These are phyloP conservation scores for Lipomyces japonicus DNA, from an alignment of 805 yeast species.

Conservation along the genomic window DNA sequence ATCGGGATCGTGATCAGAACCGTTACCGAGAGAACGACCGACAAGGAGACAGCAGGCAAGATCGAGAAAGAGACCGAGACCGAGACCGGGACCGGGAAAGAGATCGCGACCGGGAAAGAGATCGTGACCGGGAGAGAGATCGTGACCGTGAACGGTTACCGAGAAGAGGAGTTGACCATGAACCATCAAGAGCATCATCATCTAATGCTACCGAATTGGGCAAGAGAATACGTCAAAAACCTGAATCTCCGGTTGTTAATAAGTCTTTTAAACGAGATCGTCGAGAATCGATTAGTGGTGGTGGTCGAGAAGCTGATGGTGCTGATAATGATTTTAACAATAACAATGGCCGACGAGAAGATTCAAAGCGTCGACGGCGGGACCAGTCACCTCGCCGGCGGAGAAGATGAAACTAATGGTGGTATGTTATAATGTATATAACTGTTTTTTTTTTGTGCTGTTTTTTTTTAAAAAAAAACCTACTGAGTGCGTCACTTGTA, in stretches of 20 bases:
- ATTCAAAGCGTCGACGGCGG: not conserved
- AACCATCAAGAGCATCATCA: too few species aligned
- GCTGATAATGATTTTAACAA: not conserved
- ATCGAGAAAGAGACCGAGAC: conserved; percentile 8
- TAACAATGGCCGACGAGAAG: not conserved
- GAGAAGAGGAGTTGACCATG: too few species aligned
- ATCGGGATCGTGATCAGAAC: not conserved
- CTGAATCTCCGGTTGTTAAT: too few species aligned
- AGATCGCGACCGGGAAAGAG: conserved; percentile 3
- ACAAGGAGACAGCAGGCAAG: not conserved
- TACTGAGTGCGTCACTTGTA: too few species aligned
- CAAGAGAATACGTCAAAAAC: not conserved
- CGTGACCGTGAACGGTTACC: too few species aligned
- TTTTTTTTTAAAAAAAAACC: too few species aligned
- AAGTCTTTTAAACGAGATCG: not conserved
- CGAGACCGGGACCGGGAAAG: not conserved
- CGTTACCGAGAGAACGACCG: not conserved
- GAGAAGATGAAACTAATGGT: too few species aligned
- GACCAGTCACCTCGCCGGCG: too few species aligned
- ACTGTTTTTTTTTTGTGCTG: too few species aligned
- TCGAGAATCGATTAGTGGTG: not conserved
- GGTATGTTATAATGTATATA: too few species aligned
- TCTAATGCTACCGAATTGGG: too few species aligned
- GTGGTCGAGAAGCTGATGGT: not conserved
- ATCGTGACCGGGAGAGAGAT: conserved; percentile 5